These are phyloP conservation scores for Mayamaea pseudoterrestris DNA, from an alignment of 108 stramenopile species.

Conservation along the genomic window DNA sequence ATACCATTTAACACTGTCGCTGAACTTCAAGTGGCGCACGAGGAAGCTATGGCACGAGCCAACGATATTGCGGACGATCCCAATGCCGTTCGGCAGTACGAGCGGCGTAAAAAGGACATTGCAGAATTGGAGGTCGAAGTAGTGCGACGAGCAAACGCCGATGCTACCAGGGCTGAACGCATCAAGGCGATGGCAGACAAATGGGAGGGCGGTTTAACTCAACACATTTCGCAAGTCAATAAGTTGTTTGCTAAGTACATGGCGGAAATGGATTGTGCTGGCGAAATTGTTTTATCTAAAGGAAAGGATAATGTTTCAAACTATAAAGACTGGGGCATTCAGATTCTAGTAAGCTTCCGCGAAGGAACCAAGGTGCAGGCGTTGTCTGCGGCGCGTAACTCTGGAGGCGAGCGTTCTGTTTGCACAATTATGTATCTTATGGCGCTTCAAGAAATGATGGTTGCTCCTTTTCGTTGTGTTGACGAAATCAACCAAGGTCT, in stretches of 20 bases:
- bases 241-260: slow-evolving; percentile 61
- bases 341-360: slow-evolving; percentile 85
- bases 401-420: slow-evolving; percentile 93
- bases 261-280: slow-evolving; percentile 72
- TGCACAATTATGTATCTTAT: slow-evolving; percentile 95
- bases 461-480: slow-evolving; percentile 91
- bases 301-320: slow-evolving; percentile 32
- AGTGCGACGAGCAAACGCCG: slow-evolving; percentile 25
- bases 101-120: slow-evolving; percentile 43
- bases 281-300: slow-evolving; percentile 40
- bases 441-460: slow-evolving; percentile 92
- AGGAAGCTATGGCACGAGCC: slow-evolving; percentile 46
- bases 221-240: slow-evolving; percentile 38
- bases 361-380: slow-evolving; percentile 46
- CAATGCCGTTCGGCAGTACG: slow-evolving; percentile 46
- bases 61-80: slow-evolving; percentile 46
- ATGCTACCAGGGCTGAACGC: slow-evolving; percentile 26
- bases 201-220: slow-evolving; percentile 43
- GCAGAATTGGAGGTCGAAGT: slow-evolving; percentile 35
- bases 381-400: slow-evolving; percentile 80
- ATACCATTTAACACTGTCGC: slow-evolving; percentile 15
- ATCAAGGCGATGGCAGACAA: slow-evolving; percentile 27
- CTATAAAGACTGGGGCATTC: slow-evolving; percentile 79
- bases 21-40: slow-evolving; percentile 39
- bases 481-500: slow-evolving; percentile 99